A percentile compares a stretch with the other conserved stretches of the same genome.
Conservation (phyloP, 1,284 basidiomycete genomes). For the Cutaneotrichosporon daszewskae region DNA sequence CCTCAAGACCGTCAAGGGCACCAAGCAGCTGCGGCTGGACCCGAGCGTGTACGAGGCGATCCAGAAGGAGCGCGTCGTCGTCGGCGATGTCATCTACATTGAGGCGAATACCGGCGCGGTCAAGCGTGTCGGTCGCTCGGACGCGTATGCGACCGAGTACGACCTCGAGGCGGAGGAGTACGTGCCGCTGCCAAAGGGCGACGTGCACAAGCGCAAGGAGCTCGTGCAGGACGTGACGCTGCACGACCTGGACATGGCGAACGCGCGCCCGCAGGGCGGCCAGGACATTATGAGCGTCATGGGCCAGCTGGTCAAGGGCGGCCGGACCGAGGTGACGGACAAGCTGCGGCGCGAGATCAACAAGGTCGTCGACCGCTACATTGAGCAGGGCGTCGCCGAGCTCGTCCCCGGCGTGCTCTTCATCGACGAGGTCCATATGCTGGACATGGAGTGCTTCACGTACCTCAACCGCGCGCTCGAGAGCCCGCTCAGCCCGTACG, state of each 20-base stretch:
- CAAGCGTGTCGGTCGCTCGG: constrained; percentile 94
- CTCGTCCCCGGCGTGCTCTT: constrained; percentile 96
- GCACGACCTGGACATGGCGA: constrained; percentile 93
- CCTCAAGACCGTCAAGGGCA: constrained; percentile 96
- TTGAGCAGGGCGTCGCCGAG: constrained; percentile 96
- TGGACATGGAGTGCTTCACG: constrained; percentile 98
- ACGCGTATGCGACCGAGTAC: constrained; percentile 97
- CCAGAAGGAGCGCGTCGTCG: constrained; percentile 92
- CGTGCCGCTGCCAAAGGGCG: constrained; percentile 94
- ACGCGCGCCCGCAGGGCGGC: constrained; percentile 80
- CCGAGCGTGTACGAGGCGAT: constrained; percentile 96
- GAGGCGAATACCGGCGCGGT: constrained; percentile 92
- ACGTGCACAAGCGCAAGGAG: constrained; percentile 96
- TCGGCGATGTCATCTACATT: constrained; percentile 96
- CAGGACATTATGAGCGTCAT: constrained; percentile 99
- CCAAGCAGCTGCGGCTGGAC: constrained; percentile 91
- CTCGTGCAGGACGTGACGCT: constrained; percentile 96
- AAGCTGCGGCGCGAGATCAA: constrained; percentile 94
- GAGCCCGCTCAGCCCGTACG: constrained; percentile 93
- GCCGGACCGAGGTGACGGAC: constrained; percentile 93
- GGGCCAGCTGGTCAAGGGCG: constrained; percentile 91
- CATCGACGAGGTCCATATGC: constrained; percentile 99
- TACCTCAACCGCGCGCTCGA: constrained; percentile 95
- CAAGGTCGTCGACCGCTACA: constrained; percentile 96
- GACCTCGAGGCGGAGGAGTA: constrained; percentile 98